Conservation (phyloP, 2,329 filamentous ascomycete species). For the Fusarium verticillioides region DNA sequence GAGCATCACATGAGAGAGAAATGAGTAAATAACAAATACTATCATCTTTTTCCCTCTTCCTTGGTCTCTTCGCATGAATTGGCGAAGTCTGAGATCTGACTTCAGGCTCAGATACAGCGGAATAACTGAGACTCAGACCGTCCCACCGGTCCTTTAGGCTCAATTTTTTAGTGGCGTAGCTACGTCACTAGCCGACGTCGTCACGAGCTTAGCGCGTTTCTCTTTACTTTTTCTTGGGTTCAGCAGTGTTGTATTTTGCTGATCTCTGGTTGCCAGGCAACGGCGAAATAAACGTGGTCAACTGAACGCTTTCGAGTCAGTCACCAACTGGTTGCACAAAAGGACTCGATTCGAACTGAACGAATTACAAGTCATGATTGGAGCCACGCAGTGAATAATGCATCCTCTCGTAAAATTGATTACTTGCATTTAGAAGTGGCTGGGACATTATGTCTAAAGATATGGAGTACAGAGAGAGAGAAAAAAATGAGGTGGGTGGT, state of each 20-base stretch:
- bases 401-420: conserved; percentile 1
- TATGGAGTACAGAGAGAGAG: too few relatives aligned
- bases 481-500: conserved; percentile 15
- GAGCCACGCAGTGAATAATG: conserved; percentile 33
- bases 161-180: conserved; percentile 15
- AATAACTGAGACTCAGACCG: not conserved
- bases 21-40: not conserved
- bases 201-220: conserved; percentile 30
- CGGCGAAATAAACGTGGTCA: conserved; percentile 2
- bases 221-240: not conserved
- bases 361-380: conserved; percentile 25
- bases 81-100: not conserved
- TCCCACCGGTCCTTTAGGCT: not conserved
- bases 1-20: not conserved
- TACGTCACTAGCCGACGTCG: conserved; percentile 46
- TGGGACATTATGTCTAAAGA: not conserved
- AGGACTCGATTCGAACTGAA: not conserved
- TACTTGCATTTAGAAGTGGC: conserved; percentile 3
- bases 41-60: not conserved
- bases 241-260: not conserved
- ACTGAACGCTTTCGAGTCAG: conserved; percentile 24
- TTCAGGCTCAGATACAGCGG: conserved; percentile 21
- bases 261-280: conserved; percentile 41
- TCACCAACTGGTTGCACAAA: conserved; percentile 1
- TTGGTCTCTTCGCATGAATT: not conserved